Evolutionary conservation across 2,329 filamentous ascomycete species (phyloP).

Genomic region (Graphium sp.): DNA sequence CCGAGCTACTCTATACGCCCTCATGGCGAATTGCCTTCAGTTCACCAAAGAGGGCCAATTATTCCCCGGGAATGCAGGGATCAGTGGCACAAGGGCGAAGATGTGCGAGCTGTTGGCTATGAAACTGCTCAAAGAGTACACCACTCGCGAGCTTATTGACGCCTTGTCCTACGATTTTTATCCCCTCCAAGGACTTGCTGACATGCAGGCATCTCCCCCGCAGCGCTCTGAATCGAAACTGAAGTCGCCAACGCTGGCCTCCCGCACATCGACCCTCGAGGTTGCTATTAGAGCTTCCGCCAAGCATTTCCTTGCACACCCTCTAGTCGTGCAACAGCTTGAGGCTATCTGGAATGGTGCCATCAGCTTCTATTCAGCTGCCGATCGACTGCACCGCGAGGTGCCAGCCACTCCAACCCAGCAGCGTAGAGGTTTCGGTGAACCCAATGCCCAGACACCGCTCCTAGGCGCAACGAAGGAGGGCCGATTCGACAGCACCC

Average conservation of each 20-base stretch:
- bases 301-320: slow-evolving; percentile 83
- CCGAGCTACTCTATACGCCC: slow-evolving; percentile 69
- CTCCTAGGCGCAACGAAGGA: slow-evolving; percentile 20
- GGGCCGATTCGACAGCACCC: slow-evolving; percentile 10
- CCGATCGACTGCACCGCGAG: slow-evolving; percentile 63
- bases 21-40: slow-evolving; percentile 88
- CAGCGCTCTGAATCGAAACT: slow-evolving; percentile 17
- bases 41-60: slow-evolving; percentile 76
- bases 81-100: slow-evolving; percentile 68
- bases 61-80: slow-evolving; percentile 71
- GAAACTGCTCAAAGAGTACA: slow-evolving; percentile 78
- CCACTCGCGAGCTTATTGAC: slow-evolving; percentile 79
- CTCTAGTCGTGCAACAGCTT: slow-evolving; percentile 83
- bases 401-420: slow-evolving; percentile 4
- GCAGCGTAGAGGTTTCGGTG: slow-evolving; percentile 8
- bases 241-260: slow-evolving; percentile 37
- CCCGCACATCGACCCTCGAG: slow-evolving; percentile 78
- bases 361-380: slow-evolving; percentile 83
- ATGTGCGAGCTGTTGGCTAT: slow-evolving; percentile 85
- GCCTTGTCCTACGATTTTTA: slow-evolving; percentile 91
- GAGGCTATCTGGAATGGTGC: slow-evolving; percentile 95
- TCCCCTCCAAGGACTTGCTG: slow-evolving; percentile 65
- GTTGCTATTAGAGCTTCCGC: slow-evolving; percentile 85
- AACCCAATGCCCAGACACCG: slow-evolving; percentile 30
- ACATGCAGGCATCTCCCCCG: slow-evolving; percentile 19